Evolutionary conservation across 1,284 basidiomycete genomes (phyloP).

Genomic region (Schizophyllum commune): DNA sequence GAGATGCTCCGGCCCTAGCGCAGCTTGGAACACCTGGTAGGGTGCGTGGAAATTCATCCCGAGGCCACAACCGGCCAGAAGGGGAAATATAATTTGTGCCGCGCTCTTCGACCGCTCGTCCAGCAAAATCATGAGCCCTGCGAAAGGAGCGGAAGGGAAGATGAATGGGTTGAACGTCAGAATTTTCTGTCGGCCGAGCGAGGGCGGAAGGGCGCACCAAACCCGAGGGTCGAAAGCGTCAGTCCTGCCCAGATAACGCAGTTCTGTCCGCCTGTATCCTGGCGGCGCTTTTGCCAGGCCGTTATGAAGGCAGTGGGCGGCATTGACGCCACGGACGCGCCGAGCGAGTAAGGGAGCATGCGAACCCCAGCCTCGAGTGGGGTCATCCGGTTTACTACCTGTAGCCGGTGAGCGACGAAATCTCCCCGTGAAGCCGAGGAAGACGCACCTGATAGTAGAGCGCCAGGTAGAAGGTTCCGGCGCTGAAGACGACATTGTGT

Average conservation of each 20-base stretch:
- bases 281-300: conserved; percentile 47
- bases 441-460: conserved; percentile 64
- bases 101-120: conserved; percentile 38
- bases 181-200: conserved; percentile 7
- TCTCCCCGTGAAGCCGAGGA: conserved; percentile 5
- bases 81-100: conserved; percentile 46
- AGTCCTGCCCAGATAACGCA: conserved; percentile 55
- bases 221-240: conserved; percentile 55
- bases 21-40: conserved; percentile 65
- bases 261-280: conserved; percentile 56
- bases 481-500: conserved; percentile 73
- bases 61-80: conserved; percentile 68
- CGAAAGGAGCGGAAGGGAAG: conserved; percentile 8
- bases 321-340: conserved; percentile 72
- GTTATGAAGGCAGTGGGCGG: conserved; percentile 72
- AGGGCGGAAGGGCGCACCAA: conserved; percentile 41
- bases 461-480: conserved; percentile 77
- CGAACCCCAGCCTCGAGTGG: conserved; percentile 63
- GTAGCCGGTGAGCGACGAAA: conserved; percentile 9
- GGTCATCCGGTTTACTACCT: conserved; percentile 61
- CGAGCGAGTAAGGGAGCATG: conserved; percentile 74
- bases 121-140: conserved; percentile 61
- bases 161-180: conserved; percentile 9
- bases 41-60: conserved; percentile 79
- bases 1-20: conserved; percentile 53